phyloP scores from a whole-genome alignment of 140 eudicot species.

The Anethum foeniculum region DNA sequence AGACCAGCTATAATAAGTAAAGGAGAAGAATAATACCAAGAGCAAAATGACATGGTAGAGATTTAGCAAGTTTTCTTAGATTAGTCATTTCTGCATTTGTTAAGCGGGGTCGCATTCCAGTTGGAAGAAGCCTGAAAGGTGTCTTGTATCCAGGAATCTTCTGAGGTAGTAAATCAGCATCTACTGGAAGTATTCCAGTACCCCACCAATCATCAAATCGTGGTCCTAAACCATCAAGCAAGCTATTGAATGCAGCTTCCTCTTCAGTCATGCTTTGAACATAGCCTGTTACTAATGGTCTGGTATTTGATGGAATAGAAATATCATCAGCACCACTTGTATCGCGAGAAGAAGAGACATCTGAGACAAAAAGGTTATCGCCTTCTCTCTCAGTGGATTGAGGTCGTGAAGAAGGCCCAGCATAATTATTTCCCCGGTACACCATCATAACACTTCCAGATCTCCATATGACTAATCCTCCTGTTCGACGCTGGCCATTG shows the following conservation, averaged over 20 bases:
- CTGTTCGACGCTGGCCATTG: conserved; percentile 75
- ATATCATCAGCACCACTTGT: conserved; percentile 19
- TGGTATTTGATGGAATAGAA: conserved; percentile 19
- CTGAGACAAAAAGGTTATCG: conserved; percentile 50
- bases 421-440: conserved; percentile 64
- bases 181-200: conserved; percentile 89
- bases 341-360: conserved; percentile 48
- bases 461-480: conserved; percentile 92
- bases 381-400: conserved; percentile 27
- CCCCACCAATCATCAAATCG: conserved; percentile 99
- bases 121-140: conserved; percentile 86
- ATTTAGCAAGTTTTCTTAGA: conserved; percentile 72
- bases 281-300: conserved; percentile 22
- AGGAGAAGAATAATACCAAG: conserved; percentile 48
- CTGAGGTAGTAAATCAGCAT: conserved; percentile 88
- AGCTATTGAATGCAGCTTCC: conserved; percentile 52
- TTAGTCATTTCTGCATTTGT: conserved; percentile 90
- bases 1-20: neutral
- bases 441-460: conserved; percentile 99
- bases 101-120: conserved; percentile 73
- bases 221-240: conserved; percentile 86
- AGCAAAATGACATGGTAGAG: conserved; percentile 97
- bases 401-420: conserved; percentile 62
- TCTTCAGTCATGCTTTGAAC: conserved; percentile 57
- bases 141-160: conserved; percentile 78